phyloP scores from a whole-genome alignment of 108 stramenopile species.

The Skeletonema grethae region DNA sequence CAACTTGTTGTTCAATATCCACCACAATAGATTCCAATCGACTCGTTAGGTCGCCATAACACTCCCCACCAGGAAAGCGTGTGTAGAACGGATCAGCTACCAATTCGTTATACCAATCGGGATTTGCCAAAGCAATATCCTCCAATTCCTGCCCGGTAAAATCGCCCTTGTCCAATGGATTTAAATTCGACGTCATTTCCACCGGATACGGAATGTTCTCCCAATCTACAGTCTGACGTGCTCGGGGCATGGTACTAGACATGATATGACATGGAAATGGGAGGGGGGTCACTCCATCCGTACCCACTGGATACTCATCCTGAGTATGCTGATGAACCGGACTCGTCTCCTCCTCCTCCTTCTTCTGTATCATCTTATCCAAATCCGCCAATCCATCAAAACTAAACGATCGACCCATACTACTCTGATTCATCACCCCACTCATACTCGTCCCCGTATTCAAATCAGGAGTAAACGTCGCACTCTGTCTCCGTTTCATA shows the following conservation, averaged over 20 bases:
- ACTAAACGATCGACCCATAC: conserved; percentile 1
- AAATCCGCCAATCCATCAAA: conserved; percentile 1
- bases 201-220: conserved; percentile 51
- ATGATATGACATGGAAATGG: conserved; percentile 73
- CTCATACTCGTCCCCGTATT: conserved; percentile 62
- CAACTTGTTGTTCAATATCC: conserved; percentile 90
- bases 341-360: neutral
- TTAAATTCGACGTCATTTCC: conserved; percentile 78
- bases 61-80: conserved; percentile 92
- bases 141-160: conserved; percentile 84
- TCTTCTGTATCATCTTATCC: neutral
- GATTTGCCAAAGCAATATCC: conserved; percentile 66
- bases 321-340: neutral
- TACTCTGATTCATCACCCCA: conserved; percentile 50
- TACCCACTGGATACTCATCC: conserved; percentile 30
- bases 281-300: conserved; percentile 38
- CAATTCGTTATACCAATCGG: conserved; percentile 73
- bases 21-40: conserved; percentile 83
- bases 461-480: conserved; percentile 39
- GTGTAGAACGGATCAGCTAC: conserved; percentile 81
- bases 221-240: conserved; percentile 78
- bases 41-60: conserved; percentile 80
- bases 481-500: conserved; percentile 47
- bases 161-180: conserved; percentile 93
- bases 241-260: conserved; percentile 85